Evolutionary conservation across 2,329 filamentous ascomycete genomes (phyloP).

Genomic region (Cladophialophora carrionii): DNA sequence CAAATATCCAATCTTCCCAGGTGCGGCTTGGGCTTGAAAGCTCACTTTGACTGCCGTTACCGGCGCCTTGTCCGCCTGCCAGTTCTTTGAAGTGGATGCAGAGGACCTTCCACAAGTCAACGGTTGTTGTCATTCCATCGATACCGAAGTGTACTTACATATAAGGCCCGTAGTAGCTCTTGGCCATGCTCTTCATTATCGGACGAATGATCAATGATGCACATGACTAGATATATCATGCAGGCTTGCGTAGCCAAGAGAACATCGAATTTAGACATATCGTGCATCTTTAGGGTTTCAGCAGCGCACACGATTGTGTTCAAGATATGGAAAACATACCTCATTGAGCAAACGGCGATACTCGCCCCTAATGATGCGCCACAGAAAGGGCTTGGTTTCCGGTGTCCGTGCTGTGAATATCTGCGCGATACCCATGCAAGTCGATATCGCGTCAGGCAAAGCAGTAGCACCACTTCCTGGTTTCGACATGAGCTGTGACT

Average conservation of each 20-base stretch:
- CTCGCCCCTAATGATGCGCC: neutral
- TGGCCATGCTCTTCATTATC: slow-evolving; percentile 13
- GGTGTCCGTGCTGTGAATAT: slow-evolving; percentile 34
- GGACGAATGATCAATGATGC: slow-evolving; percentile 24
- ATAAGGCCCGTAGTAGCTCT: slow-evolving; percentile 18
- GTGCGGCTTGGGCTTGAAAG: slow-evolving; percentile 14
- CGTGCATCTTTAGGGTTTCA: neutral
- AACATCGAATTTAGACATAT: slow-evolving; percentile 17
- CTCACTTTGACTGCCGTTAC: slow-evolving; percentile 14
- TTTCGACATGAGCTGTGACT: slow-evolving; percentile 5
- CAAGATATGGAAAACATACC: neutral
- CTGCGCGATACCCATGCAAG: slow-evolving; percentile 39
- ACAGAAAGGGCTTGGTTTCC: slow-evolving; percentile 34
- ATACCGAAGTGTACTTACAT: neutral
- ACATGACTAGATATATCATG: slow-evolving; percentile 36
- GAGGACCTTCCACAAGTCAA: neutral
- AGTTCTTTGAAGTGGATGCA: neutral
- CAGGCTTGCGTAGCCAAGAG: slow-evolving; percentile 33
- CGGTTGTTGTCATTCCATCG: neutral
- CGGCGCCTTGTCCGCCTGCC: neutral
- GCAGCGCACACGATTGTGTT: neutral
- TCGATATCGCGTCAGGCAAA: slow-evolving; percentile 32
- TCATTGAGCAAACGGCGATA: neutral
- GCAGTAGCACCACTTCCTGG: neutral
- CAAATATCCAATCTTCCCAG: slow-evolving; percentile 39